These are phyloP conservation scores for Cynanchum wilfordii DNA, from an alignment of 257 asterid genomes.

Conservation along the genomic window DNA sequence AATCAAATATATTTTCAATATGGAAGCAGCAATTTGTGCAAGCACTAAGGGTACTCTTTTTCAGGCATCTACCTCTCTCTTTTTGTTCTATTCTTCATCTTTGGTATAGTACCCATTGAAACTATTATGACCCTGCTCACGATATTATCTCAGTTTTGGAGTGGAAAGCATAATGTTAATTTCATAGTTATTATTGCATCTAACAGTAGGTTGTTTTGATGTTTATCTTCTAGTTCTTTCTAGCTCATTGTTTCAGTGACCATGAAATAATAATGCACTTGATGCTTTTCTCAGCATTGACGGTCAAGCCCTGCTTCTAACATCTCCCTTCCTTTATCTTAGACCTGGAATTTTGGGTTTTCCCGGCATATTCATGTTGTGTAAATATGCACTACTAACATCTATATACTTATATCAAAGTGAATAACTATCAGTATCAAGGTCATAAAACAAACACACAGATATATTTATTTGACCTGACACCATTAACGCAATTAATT, in stretches of 20 bases:
- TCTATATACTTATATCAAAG: no score
- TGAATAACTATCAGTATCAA: no score
- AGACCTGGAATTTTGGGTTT: no score
- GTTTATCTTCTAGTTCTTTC: neutral
- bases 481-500: no score
- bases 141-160: neutral
- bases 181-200: neutral
- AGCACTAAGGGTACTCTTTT: constrained; percentile 49
- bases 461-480: no score
- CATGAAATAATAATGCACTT: neutral
- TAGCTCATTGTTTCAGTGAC: neutral
- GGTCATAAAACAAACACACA: no score
- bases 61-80: neutral
- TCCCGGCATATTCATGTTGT: no score
- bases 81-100: neutral
- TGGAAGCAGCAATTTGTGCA: constrained; percentile 80
- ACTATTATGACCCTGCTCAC: neutral
- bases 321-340: neutral
- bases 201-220: neutral
- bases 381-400: no score
- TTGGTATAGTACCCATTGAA: neutral
- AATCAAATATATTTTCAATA: constrained; percentile 34
- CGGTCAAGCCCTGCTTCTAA: neutral
- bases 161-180: neutral
- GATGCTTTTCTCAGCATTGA: neutral